These are phyloP conservation scores for Hypsizygus ulmarius DNA, from an alignment of 1,284 basidiomycete genomes.

Conservation along the genomic window DNA sequence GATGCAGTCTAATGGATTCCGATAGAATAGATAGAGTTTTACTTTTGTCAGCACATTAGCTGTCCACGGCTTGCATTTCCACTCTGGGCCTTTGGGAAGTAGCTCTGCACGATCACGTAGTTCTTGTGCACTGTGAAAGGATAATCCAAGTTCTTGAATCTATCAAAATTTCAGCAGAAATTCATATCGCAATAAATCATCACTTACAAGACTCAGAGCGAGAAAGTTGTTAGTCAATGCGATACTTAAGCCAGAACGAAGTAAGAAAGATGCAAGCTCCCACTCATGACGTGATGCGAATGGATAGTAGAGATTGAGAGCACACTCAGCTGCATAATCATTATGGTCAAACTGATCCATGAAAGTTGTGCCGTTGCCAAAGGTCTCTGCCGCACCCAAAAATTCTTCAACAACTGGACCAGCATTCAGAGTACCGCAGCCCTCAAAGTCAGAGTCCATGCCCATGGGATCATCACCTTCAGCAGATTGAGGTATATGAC, in stretches of 20 bases:
- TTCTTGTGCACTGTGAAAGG: slow-evolving; percentile 28
- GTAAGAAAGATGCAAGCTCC: slow-evolving; percentile 27
- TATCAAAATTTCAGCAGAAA: slow-evolving; percentile 2
- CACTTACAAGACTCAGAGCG: slow-evolving; percentile 19
- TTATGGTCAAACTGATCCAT: slow-evolving; percentile 26
- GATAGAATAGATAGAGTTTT: slow-evolving; percentile 8
- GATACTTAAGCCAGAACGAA: slow-evolving; percentile 26
- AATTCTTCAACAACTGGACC: slow-evolving; percentile 3
- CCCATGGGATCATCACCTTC: too few species aligned
- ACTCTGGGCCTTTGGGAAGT: slow-evolving; percentile 24
- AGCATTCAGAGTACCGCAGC: not conserved
- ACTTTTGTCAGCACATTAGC: slow-evolving; percentile 9
- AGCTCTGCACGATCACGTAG: slow-evolving; percentile 24
- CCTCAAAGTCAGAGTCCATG: not conserved
- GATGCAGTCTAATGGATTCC: slow-evolving; percentile 4
- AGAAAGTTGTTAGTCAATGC: slow-evolving; percentile 25
- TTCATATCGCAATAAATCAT: not conserved
- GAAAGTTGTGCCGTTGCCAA: slow-evolving; percentile 19
- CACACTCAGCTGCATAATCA: slow-evolving; percentile 16
- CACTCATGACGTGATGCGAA: slow-evolving; percentile 29
- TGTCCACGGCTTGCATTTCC: slow-evolving; percentile 18
- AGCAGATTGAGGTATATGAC: too few species aligned
- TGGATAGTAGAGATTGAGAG: slow-evolving; percentile 27
- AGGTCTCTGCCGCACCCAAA: slow-evolving; percentile 11
- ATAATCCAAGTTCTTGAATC: slow-evolving; percentile 16